Percentiles rank a stretch among this genome's conserved stretches.
phyloP scores from a whole-genome alignment of 352 stramenopile species.

The Phytophthora pisi region DNA sequence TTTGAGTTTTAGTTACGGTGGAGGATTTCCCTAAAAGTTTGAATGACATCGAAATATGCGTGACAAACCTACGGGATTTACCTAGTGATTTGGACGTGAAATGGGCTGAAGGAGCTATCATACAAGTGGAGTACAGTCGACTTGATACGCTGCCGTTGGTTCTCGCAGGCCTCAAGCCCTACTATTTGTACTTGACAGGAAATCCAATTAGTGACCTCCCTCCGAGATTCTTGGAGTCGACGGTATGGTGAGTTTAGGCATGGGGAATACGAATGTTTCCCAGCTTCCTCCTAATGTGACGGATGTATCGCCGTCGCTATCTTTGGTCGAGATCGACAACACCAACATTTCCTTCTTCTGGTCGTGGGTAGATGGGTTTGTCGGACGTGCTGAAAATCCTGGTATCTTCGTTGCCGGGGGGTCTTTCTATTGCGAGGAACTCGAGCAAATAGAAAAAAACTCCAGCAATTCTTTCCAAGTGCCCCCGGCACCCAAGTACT shows the following conservation, averaged over 20 bases:
- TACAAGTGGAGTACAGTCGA: constrained; percentile 20
- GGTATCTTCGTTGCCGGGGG: not conserved
- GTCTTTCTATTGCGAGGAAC: constrained; percentile 1
- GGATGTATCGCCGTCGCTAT: not conserved
- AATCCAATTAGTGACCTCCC: constrained; percentile 25
- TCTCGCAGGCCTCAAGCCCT: constrained; percentile 12
- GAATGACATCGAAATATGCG: not conserved
- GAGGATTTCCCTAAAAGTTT: not conserved
- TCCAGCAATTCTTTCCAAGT: not conserved
- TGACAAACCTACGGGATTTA: not conserved
- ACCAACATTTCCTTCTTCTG: constrained; percentile 6
- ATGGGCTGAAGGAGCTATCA: not conserved
- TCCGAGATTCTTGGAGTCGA: constrained; percentile 7
- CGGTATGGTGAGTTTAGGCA: not conserved
- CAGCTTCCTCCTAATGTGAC: constrained; percentile 2
- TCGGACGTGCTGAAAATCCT: not conserved
- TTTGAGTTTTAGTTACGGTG: too few relatives aligned
- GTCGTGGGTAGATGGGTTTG: not conserved
- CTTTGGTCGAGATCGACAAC: not conserved
- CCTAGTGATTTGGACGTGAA: not conserved
- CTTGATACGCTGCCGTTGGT: constrained; percentile 10
- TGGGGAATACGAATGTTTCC: not conserved
- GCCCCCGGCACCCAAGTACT: not conserved
- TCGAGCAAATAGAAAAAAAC: not conserved
- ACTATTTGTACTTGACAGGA: constrained; percentile 21